Conservation (phyloP, 768 basidiomycete species). For the Leccinum rimulosum region DNA sequence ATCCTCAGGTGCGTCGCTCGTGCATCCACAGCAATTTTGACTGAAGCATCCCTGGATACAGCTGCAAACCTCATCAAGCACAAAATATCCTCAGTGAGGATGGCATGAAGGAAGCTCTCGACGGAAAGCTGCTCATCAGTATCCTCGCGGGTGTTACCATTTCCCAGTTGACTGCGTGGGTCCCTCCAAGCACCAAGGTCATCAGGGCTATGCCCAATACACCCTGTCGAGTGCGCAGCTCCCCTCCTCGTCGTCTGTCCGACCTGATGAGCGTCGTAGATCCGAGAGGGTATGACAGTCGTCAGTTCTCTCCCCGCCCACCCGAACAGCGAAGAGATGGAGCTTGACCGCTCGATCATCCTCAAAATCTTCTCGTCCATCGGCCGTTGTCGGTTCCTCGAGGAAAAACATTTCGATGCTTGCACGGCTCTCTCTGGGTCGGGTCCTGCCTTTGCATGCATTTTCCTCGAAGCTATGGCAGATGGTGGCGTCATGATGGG, state of each 20-base stretch:
- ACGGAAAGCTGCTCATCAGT: constrained; percentile 90
- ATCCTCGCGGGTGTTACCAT: constrained; percentile 98
- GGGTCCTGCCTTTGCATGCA: constrained; percentile 95
- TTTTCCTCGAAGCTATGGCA: constrained; percentile 97
- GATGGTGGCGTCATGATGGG: constrained; percentile 99
- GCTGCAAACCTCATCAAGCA: constrained; percentile 93
- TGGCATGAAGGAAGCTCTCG: constrained; percentile 81
- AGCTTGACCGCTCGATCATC: constrained; percentile 68
- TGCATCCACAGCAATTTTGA: neutral
- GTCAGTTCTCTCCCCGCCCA: constrained; percentile 69
- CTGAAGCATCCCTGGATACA: constrained; percentile 30
- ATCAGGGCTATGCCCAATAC: constrained; percentile 99
- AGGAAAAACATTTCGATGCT: constrained; percentile 98
- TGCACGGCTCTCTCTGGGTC: constrained; percentile 96
- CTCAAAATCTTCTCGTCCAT: constrained; percentile 96
- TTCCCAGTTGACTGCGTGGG: constrained; percentile 71
- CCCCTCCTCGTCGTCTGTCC: neutral
- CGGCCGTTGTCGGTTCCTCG: constrained; percentile 92
- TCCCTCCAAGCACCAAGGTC: constrained; percentile 73
- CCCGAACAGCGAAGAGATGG: constrained; percentile 37
- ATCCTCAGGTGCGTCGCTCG: constrained; percentile 70
- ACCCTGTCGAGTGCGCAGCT: constrained; percentile 74
- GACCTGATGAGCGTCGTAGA: constrained; percentile 46
- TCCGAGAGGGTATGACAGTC: constrained; percentile 98
- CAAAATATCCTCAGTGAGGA: constrained; percentile 64